Evolutionary conservation across 306 rosid species (phyloP), one percentile per base, ranked within the genome.

Genomic region (Fagus sylvatica): DNA sequence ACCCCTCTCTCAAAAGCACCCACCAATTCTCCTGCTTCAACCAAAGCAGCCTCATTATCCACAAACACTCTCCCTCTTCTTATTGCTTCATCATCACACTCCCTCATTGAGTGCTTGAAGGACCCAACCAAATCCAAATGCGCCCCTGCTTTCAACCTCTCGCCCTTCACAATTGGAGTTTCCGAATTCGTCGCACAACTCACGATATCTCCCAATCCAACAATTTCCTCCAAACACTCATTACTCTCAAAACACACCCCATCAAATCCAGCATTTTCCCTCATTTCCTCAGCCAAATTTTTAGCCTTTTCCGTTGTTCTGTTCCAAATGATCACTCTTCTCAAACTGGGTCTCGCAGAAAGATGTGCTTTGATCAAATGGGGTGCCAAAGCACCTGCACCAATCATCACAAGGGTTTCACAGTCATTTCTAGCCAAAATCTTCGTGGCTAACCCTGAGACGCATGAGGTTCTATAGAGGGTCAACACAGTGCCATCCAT

Each of bases 111-210:
- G 65, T 53, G 91, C 84, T 81, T 88, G 86, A 94, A 94, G 6
- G 98, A 94, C 37, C 98, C 98, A 7, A 92, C 98, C 93, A 92
- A 83, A 80, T 94, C 96, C 86, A 92, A 71, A 79, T 94, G 93
- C 0, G 97, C 92, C 11, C 98, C 98, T 17, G 1, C 43, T 76
- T 92, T 92, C 82, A 95, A 80, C 83, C 57, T 81, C 79, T 65
- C 83, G 0, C 98, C 98, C 79, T 85, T 88, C 73, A 92, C 97
- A 76, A 95, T 87, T 1, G 93, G 76, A 53, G 53, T 69, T 86
- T 92, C 98, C 0, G 98, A 95, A 79, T 91, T 95, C 0, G 98
- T 95, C 1, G 98, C 98, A 78, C 98, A 95, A 46, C 97, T 90
- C 86, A 94, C 92, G 12, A 94, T 84, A 40, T 92, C 97, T 43